Evolutionary conservation across 768 basidiomycete species (phyloP), one percentile per base, ranked within the genome.

Genomic region (Suillus alpinus): DNA sequence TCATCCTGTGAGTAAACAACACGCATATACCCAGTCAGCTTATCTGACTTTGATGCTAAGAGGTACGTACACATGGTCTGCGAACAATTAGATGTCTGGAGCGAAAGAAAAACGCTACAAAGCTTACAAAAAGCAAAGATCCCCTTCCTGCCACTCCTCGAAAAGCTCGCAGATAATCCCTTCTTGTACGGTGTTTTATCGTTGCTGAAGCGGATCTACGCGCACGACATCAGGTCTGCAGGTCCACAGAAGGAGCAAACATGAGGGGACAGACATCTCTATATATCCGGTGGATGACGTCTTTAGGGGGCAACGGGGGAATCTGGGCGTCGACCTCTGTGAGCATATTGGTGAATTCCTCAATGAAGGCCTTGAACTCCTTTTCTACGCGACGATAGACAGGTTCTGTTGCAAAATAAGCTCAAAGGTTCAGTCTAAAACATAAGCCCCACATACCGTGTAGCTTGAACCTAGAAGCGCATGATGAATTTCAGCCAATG

Each of bases 121-220:
- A 14, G 81, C 90, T 76, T 71, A 92, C 94, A 95, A 18, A 80
- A 81, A 23, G 95, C 95, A 72, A 93, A 98, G 13, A 88, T 84
- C 0, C 95, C 94, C 68, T 98, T 98, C 44, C 91, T 78, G 3
- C 96, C 96, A 32, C 90, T 90, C 51, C 97, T 80, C 4, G 94
- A 95, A 66, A 95, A 92, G 58, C 87, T 89, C 0, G 92, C 91
- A 0, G 89, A 89, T 36, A 98, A 81, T 10, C 81, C 80, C 6
- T 73, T 83, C 76, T 98, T 98, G 78, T 99, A 99, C 0, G 96
- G 96, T 5, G 96, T 99, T 77, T 95, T 95, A 71, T 95, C 91
- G 59, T 92, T 92, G 69, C 91, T 93, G 75, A 96, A 97, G 14
- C 95, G 85, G 26, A 96, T 73, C 91, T 94, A 39, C 26, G 3